A percentile compares a stretch with the other conserved stretches of the same genome.
These are phyloP conservation scores for Boletus holoroseus DNA, from an alignment of 1,284 basidiomycete species.

Conservation along the genomic window DNA sequence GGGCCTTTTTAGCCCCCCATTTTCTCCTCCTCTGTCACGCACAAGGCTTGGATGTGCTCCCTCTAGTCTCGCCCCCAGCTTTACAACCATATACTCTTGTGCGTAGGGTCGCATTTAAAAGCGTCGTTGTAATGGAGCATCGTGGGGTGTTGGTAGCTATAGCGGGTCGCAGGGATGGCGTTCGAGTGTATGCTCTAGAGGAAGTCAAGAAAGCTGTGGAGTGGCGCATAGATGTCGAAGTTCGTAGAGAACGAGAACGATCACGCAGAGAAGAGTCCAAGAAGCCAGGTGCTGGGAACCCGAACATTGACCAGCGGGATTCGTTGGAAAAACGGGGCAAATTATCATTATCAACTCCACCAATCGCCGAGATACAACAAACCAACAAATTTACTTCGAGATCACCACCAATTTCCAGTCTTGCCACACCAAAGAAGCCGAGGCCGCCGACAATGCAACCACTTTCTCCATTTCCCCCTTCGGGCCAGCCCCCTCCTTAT, in stretches of 20 bases:
- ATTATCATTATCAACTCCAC: slow-evolving; percentile 44
- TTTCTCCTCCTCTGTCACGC: slow-evolving; percentile 77
- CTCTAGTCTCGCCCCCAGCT: slow-evolving; percentile 63
- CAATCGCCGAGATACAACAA: slow-evolving; percentile 34
- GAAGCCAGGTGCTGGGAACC: slow-evolving; percentile 35
- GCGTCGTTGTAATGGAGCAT: slow-evolving; percentile 83
- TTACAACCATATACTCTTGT: slow-evolving; percentile 74
- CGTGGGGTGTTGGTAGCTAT: slow-evolving; percentile 79
- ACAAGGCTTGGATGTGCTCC: slow-evolving; percentile 75
- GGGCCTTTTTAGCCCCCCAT: slow-evolving; percentile 71
- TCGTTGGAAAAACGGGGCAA: slow-evolving; percentile 44
- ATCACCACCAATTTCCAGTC: slow-evolving; percentile 34
- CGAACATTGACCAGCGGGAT: slow-evolving; percentile 34
- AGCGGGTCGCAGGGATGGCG: slow-evolving; percentile 74
- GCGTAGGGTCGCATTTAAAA: slow-evolving; percentile 72
- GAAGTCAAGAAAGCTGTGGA: slow-evolving; percentile 77
- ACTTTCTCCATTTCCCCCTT: slow-evolving; percentile 17
- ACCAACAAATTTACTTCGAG: slow-evolving; percentile 38
- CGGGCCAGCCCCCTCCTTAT: slow-evolving; percentile 33
- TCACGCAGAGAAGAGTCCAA: slow-evolving; percentile 60
- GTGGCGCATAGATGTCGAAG: slow-evolving; percentile 78
- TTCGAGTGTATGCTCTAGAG: slow-evolving; percentile 77
- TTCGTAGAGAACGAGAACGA: slow-evolving; percentile 65
- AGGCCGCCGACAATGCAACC: slow-evolving; percentile 37
- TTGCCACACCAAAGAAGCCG: slow-evolving; percentile 26